Base-by-base conservation (phyloP, 805 yeast genomes). In the Nakazawaea ambrosiae region DNA sequence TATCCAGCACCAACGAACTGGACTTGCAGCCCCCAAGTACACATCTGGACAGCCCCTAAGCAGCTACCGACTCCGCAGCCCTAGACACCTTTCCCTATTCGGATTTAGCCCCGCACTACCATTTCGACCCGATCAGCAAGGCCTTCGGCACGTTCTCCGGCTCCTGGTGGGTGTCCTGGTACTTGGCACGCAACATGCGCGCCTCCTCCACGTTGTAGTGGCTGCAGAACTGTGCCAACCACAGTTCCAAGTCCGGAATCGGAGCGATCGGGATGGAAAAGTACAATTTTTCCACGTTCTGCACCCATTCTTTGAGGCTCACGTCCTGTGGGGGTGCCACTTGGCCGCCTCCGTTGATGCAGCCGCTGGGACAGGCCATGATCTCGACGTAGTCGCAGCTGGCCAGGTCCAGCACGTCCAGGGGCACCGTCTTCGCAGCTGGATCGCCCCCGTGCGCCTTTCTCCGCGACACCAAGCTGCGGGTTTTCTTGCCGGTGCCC, bases 321-420 rank as follows among this genome's bases (percentile, higher is more conserved):
- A 42, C 22, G 0, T 47, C 47, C 1, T 49, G 45, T 1, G 76
- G 75, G 4, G 66, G 66, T 4, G 74, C 68, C 15, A 87, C 71
- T 49, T 88, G 89, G 0, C 98, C 98, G 17, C 98, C 97, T 9
- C 98, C 98, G 51, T 90, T 92, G 40, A 89, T 84, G 53, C 97
- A 92, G 1, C 98, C 98, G 20, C 86, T 88, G 5, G 98, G 98
- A 57, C 98, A 92, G 1, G 98, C 98, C 96, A 88, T 90, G 31
- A 92, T 82, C 51, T 92, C 98, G 5, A 90, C 84, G 48, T 82
- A 85, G 44, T 86, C 92, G 48, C 84, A 79, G 28, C 63, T 66
- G 23, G 73, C 58, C 1, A 90, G 82, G 42, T 84, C 89, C 0
- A 78, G 78, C 2, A 47, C 63, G 10, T 45, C 44, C 5, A 10